Conservation (phyloP, 257 asterid genomes). For the Solanum chmielewskii region DNA sequence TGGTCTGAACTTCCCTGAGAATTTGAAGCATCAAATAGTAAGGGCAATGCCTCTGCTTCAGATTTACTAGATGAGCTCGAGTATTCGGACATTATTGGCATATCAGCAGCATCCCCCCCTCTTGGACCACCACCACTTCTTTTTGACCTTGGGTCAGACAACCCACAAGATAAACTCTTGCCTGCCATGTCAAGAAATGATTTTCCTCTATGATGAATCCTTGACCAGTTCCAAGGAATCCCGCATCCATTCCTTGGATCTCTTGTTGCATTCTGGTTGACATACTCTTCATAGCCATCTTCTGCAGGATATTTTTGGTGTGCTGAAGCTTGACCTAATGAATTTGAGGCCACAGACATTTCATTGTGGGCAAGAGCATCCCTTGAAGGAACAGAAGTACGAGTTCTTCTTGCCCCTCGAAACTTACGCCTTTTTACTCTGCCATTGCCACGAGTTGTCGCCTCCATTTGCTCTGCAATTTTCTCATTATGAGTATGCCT, state of each 20-base stretch:
- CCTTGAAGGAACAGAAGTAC: slow-evolving; percentile 33
- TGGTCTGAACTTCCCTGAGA: slow-evolving; percentile 63
- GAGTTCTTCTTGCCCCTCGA: slow-evolving; percentile 61
- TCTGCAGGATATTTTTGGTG: slow-evolving; percentile 20
- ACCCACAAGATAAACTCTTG: slow-evolving; percentile 82
- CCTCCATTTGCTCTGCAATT: slow-evolving; percentile 24
- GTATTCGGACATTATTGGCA: slow-evolving; percentile 41
- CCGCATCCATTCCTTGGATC: slow-evolving; percentile 78
- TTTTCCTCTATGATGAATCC: slow-evolving; percentile 82
- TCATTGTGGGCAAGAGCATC: slow-evolving; percentile 52
- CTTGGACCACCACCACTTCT: slow-evolving; percentile 26
- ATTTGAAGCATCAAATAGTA: slow-evolving; percentile 62
- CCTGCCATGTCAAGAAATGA: slow-evolving; percentile 89
- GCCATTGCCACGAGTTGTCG: slow-evolving; percentile 18
- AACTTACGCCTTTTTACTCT: slow-evolving; percentile 68
- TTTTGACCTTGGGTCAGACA: slow-evolving; percentile 62
- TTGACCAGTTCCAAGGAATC: slow-evolving; percentile 92
- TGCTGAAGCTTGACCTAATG: slow-evolving; percentile 38
- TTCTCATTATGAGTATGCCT: slow-evolving; percentile 22
- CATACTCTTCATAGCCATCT: slow-evolving; percentile 34
- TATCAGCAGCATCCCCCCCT: slow-evolving; percentile 27
- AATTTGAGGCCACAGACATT: slow-evolving; percentile 87
- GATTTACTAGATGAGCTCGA: slow-evolving; percentile 68
- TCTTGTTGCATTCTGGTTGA: slow-evolving; percentile 25
- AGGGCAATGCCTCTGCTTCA: slow-evolving; percentile 73